These are phyloP conservation scores for Yarrowia yakushimensis DNA, from an alignment of 805 yeast genomes.

Conservation along the genomic window DNA sequence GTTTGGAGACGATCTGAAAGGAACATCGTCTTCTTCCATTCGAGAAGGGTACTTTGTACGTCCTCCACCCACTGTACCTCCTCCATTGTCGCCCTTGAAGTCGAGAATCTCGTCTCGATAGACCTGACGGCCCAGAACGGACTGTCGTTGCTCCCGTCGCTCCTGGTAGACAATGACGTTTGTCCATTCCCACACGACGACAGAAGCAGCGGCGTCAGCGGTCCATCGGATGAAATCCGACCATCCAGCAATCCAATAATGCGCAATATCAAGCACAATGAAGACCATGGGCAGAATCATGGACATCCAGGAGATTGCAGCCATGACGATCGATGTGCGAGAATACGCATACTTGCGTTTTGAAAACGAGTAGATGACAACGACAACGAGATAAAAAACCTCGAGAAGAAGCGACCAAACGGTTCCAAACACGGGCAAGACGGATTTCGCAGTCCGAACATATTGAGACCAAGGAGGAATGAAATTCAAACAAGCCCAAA, in stretches of 20 bases:
- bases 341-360: slow-evolving; percentile 48
- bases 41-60: slow-evolving; percentile 15
- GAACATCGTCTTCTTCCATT: slow-evolving; percentile 11
- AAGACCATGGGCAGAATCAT: slow-evolving; percentile 42
- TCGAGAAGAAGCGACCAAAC: slow-evolving; percentile 31
- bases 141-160: slow-evolving; percentile 49
- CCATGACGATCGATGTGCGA: slow-evolving; percentile 47
- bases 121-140: slow-evolving; percentile 61
- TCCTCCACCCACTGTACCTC: slow-evolving; percentile 7
- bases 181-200: slow-evolving; percentile 66
- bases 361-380: slow-evolving; percentile 42
- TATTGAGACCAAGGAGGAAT: slow-evolving; percentile 27
- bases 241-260: slow-evolving; percentile 47
- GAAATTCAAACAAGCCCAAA: slow-evolving; percentile 32
- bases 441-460: slow-evolving; percentile 30
- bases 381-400: slow-evolving; percentile 37
- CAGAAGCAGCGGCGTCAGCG: slow-evolving; percentile 48
- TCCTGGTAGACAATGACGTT: slow-evolving; percentile 52
- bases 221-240: slow-evolving; percentile 48
- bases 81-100: slow-evolving; percentile 23
- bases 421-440: slow-evolving; percentile 38
- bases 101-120: slow-evolving; percentile 40
- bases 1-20: slow-evolving; percentile 14
- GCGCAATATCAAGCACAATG: slow-evolving; percentile 40
- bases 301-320: slow-evolving; percentile 44